Percentiles rank a stretch among this genome's conserved stretches.
phyloP scores from a whole-genome alignment of 495 filamentous ascomycete species.

The Evansstolkia leycettana region DNA sequence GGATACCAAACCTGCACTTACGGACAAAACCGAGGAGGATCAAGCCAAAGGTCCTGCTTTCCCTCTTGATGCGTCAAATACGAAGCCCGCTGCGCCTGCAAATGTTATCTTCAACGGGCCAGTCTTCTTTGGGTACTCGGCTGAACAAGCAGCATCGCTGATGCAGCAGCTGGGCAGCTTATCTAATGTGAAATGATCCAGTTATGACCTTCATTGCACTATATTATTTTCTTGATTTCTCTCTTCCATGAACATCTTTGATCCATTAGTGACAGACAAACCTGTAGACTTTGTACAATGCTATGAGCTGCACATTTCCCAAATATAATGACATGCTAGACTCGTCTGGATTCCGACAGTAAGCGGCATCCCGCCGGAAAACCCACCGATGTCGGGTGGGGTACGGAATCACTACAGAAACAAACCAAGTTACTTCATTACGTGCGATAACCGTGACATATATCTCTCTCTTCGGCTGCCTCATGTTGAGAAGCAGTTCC shows the following conservation, averaged over 20 bases:
- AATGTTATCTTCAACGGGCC: conserved; percentile 76
- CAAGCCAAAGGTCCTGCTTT: background rate
- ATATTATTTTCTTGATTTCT: background rate
- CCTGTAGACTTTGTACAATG: no score
- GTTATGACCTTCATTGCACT: no score
- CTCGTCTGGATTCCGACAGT: no score
- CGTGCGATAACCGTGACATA: background rate
- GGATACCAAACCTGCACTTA: background rate
- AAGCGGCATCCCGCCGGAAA: no score
- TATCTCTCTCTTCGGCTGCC: background rate
- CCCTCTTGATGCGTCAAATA: background rate
- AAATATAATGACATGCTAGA: no score
- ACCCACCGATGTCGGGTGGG: background rate
- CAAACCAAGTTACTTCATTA: no score
- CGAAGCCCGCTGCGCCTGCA: conserved; percentile 16
- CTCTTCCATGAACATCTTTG: background rate
- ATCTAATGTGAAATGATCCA: conserved; percentile 2
- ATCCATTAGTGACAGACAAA: no score
- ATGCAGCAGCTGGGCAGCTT: conserved; percentile 40
- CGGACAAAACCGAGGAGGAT: conserved; percentile 1
- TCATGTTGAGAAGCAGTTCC: background rate
- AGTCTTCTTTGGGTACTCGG: conserved; percentile 77
- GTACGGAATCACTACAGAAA: background rate
- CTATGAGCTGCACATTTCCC: no score
- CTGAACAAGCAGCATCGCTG: conserved; percentile 62